Conservation (phyloP, 2,329 filamentous ascomycete genomes). For the Verruconis gallopava region DNA sequence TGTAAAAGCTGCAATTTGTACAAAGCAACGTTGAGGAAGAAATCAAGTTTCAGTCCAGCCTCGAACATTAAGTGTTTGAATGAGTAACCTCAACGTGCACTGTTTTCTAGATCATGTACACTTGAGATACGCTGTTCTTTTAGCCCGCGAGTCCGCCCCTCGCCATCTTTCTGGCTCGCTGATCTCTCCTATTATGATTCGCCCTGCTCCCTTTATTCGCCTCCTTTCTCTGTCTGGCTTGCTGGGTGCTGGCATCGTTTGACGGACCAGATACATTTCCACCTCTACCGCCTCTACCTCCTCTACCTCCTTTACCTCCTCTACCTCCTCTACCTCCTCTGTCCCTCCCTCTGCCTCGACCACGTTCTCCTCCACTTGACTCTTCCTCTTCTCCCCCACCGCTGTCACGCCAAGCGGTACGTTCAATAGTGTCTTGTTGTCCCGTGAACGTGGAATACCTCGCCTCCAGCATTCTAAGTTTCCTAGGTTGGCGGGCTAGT, state of each 20-base stretch:
- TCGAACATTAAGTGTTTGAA: no score
- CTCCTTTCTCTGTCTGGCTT: slow-evolving; percentile 63
- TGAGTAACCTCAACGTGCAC: no score
- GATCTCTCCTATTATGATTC: slow-evolving; percentile 75
- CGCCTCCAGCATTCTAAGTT: slow-evolving; percentile 56
- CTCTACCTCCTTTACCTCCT: slow-evolving; percentile 26
- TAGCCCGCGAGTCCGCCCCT: slow-evolving; percentile 25
- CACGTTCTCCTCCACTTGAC: slow-evolving; percentile 27
- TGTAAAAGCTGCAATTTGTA: no score
- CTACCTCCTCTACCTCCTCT: slow-evolving; percentile 36
- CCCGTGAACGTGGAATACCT: slow-evolving; percentile 55
- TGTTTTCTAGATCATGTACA: no score
- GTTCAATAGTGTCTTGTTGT: slow-evolving; percentile 48
- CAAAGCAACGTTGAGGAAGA: no score
- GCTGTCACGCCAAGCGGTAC: slow-evolving; percentile 51
- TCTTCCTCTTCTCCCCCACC: slow-evolving; percentile 43
- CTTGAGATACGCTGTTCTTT: no score
- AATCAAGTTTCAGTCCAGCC: no score
- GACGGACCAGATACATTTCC: slow-evolving; percentile 50
- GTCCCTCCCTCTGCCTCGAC: slow-evolving; percentile 33
- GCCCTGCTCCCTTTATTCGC: slow-evolving; percentile 68
- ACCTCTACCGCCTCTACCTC: slow-evolving; percentile 24
- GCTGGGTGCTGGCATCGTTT: slow-evolving; percentile 58
- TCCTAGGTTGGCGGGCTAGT: slow-evolving; percentile 58
- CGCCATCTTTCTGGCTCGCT: slow-evolving; percentile 49